A percentile compares a stretch with the other conserved stretches of the same genome.
phyloP scores from a whole-genome alignment of 345 rosid genomes.

The Eutrema heterophyllum region DNA sequence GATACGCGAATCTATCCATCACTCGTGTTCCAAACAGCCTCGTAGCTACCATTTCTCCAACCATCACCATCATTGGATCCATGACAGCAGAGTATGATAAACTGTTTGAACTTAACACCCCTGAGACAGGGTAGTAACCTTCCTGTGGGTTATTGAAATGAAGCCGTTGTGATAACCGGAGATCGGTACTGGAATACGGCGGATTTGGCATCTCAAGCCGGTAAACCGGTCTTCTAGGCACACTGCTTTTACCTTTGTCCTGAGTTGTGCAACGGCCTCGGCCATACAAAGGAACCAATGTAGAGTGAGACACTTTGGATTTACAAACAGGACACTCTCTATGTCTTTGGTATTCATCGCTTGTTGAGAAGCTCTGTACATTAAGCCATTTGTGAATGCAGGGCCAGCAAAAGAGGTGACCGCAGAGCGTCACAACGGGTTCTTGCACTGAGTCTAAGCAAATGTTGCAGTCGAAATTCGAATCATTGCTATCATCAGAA shows the following conservation, averaged over 20 bases:
- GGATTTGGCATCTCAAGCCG: slow-evolving; percentile 31
- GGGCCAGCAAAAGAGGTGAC: slow-evolving; percentile 97
- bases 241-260: slow-evolving; percentile 24
- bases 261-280: slow-evolving; percentile 40
- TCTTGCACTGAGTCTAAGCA: slow-evolving; percentile 78
- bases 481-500: slow-evolving; percentile 27
- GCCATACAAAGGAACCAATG: slow-evolving; percentile 80
- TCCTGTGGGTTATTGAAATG: slow-evolving; percentile 28
- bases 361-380: slow-evolving; percentile 31
- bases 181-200: neutral
- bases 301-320: slow-evolving; percentile 59
- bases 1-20: slow-evolving; percentile 42
- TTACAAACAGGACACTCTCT: slow-evolving; percentile 92
- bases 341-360: slow-evolving; percentile 36
- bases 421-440: slow-evolving; percentile 86
- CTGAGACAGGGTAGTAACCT: slow-evolving; percentile 35
- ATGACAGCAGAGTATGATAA: slow-evolving; percentile 29
- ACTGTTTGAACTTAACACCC: slow-evolving; percentile 36
- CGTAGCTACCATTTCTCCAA: slow-evolving; percentile 59
- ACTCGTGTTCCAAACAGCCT: slow-evolving; percentile 55
- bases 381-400: slow-evolving; percentile 92
- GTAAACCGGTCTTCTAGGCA: slow-evolving; percentile 45
- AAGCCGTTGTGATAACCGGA: slow-evolving; percentile 30
- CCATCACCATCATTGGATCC: slow-evolving; percentile 55
- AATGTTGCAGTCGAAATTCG: slow-evolving; percentile 71